Evolutionary conservation across 164 flowering plant species (phyloP).

Genomic region (Platanus orientalis): DNA sequence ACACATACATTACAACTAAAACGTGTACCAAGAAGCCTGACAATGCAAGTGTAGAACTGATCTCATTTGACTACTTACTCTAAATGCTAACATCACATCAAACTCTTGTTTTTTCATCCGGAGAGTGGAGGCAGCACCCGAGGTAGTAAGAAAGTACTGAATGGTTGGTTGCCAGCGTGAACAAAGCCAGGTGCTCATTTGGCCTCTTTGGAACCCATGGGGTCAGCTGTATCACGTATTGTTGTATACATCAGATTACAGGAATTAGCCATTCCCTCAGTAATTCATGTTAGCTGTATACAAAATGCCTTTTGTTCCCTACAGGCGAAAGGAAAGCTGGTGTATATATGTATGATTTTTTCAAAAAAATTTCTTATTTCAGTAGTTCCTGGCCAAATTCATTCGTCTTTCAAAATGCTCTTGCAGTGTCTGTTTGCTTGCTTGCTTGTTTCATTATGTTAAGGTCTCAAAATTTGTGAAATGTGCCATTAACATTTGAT

Average conservation of each 20-base stretch:
- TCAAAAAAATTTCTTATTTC: slow-evolving; percentile 6
- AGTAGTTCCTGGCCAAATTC: not conserved
- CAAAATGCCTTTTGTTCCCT: slow-evolving; percentile 2
- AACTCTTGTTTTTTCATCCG: slow-evolving; percentile 9
- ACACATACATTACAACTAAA: slow-evolving; percentile 54
- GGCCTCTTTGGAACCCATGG: slow-evolving; percentile 8
- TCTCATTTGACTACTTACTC: slow-evolving; percentile 16
- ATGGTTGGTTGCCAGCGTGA: not conserved
- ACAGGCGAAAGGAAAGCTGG: slow-evolving; percentile 11
- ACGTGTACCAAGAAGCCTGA: slow-evolving; percentile 27
- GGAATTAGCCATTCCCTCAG: slow-evolving; percentile 10
- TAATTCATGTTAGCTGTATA: slow-evolving; percentile 18
- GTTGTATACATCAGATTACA: slow-evolving; percentile 24
- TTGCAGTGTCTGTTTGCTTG: not conserved
- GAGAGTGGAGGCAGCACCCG: slow-evolving; percentile 2
- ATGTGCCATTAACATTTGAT: no score
- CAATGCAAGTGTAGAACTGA: slow-evolving; percentile 20
- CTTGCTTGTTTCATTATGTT: no score
- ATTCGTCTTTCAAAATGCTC: not conserved
- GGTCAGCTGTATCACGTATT: slow-evolving; percentile 8
- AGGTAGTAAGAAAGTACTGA: slow-evolving; percentile 2
- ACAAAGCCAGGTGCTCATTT: slow-evolving; percentile 8
- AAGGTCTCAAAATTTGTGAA: no score
- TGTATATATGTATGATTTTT: slow-evolving; percentile 19
- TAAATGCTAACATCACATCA: slow-evolving; percentile 19